Percentiles rank a stretch among this genome's conserved stretches.
Conservation (phyloP, 495 filamentous ascomycete genomes). For the Tetracladium setigerum region DNA sequence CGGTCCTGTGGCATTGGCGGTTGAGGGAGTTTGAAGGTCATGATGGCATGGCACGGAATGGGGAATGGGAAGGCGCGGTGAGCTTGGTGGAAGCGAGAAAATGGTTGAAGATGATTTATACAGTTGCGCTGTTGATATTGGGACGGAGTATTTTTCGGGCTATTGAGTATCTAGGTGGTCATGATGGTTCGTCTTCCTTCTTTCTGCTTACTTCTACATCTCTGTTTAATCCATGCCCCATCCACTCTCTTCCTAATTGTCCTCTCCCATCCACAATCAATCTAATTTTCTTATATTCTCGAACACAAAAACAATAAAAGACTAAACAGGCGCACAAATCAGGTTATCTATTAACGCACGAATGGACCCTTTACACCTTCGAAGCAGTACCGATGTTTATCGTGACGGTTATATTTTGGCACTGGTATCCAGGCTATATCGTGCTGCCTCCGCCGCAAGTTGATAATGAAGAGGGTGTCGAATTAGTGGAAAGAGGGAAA, state of each 20-base stretch:
- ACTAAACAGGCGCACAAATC: slow-evolving; percentile 1
- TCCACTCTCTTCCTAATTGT: too few relatives aligned
- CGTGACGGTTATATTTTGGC: slow-evolving; percentile 40
- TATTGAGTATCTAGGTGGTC: slow-evolving; percentile 52
- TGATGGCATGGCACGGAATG: background rate
- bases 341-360: slow-evolving; percentile 41
- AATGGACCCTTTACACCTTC: slow-evolving; percentile 57
- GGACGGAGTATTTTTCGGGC: slow-evolving; percentile 52
- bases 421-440: slow-evolving; percentile 32
- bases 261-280: too few relatives aligned
- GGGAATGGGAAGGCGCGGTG: slow-evolving; percentile 27
- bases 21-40: slow-evolving; percentile 8
- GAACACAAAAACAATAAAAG: too few relatives aligned
- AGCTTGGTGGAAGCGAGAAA: slow-evolving; percentile 22
- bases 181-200: slow-evolving; percentile 14
- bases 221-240: too few relatives aligned
- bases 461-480: background rate
- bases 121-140: slow-evolving; percentile 45
- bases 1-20: slow-evolving; percentile 29
- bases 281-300: too few relatives aligned
- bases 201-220: too few relatives aligned
- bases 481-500: background rate
- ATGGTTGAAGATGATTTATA: slow-evolving; percentile 47
- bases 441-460: background rate
- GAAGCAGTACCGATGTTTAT: slow-evolving; percentile 51